phyloP scores from a whole-genome alignment of 139 green algal genomes.

The Auxenochlorella protothecoides region DNA sequence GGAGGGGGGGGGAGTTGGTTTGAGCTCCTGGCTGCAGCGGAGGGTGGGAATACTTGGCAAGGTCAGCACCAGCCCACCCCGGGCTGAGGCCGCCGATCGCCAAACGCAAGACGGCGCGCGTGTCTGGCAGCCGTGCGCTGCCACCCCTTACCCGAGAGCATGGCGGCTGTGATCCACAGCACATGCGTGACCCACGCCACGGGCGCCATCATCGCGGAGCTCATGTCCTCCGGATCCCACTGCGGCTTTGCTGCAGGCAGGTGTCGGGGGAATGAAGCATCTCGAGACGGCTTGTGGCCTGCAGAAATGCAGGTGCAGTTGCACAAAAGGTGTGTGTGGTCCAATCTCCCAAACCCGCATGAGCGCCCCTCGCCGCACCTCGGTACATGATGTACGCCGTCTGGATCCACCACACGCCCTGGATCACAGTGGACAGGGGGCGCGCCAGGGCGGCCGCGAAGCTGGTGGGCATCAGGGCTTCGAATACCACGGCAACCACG shows the following conservation, averaged over 20 bases:
- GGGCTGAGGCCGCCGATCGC: background rate
- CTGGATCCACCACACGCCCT: constrained; percentile 47
- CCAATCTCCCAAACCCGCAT: too few relatives aligned
- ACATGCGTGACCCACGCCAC: constrained; percentile 13
- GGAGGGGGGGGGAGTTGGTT: background rate
- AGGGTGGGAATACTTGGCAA: background rate
- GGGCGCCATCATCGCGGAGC: constrained; percentile 32
- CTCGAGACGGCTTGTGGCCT: background rate
- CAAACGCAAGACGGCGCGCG: too few relatives aligned
- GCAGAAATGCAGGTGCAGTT: too few relatives aligned
- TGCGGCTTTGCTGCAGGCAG: constrained; percentile 11
- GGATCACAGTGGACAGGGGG: constrained; percentile 30
- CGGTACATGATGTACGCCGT: constrained; percentile 38
- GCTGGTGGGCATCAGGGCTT: constrained; percentile 17
- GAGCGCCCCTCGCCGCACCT: background rate
- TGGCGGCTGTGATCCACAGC: constrained; percentile 10
- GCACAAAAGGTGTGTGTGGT: too few relatives aligned
- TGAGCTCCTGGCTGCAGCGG: too few relatives aligned
- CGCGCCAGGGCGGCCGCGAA: constrained; percentile 22
- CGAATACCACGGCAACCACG: constrained; percentile 20
- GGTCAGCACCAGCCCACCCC: too few relatives aligned
- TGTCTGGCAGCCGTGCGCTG: background rate
- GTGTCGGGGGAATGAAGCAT: too few relatives aligned
- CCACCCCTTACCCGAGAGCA: background rate
- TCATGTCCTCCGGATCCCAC: constrained; percentile 37